Evolutionary conservation across 768 basidiomycete genomes (phyloP).

Genomic region (Leccinum incarnatum): DNA sequence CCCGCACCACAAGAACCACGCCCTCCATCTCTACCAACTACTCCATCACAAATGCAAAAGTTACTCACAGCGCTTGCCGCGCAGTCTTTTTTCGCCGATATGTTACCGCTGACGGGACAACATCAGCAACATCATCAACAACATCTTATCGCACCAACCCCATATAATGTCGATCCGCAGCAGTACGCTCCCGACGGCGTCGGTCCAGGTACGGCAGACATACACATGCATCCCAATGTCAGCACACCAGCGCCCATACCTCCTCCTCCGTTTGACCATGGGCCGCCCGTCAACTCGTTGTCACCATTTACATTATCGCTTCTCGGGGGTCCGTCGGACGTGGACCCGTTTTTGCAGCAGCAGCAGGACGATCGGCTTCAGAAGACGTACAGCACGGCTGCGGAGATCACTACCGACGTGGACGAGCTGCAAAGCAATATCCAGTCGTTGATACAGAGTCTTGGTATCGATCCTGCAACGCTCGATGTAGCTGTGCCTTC

Average conservation of each 20-base stretch:
- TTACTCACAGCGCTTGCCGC: constrained; percentile 45
- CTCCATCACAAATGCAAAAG: constrained; percentile 57
- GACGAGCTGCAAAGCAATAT: constrained; percentile 67
- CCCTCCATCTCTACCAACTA: constrained; percentile 40
- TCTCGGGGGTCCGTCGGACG: constrained; percentile 25
- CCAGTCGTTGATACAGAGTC: constrained; percentile 65
- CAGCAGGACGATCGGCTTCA: constrained; percentile 45
- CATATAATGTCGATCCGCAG: constrained; percentile 21
- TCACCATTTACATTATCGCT: constrained; percentile 26
- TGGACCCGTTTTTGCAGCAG: constrained; percentile 33
- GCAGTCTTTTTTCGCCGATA: constrained; percentile 24
- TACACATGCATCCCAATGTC: constrained; percentile 5
- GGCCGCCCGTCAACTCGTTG: constrained; percentile 19
- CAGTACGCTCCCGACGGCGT: constrained; percentile 3
- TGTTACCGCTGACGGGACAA: constrained; percentile 18
- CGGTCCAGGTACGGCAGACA: not conserved
- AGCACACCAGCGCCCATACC: constrained; percentile 14
- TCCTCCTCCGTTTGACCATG: constrained; percentile 21
- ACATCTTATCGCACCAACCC: constrained; percentile 29
- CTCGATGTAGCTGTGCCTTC: constrained; percentile 13
- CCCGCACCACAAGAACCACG: constrained; percentile 14
- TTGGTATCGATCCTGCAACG: constrained; percentile 59
- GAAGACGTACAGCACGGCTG: constrained; percentile 55
- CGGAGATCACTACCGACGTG: constrained; percentile 71
- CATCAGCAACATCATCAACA: constrained; percentile 19